These are phyloP conservation scores for Elsinoe fawcettii DNA, from an alignment of 2,329 filamentous ascomycete species.

Conservation along the genomic window DNA sequence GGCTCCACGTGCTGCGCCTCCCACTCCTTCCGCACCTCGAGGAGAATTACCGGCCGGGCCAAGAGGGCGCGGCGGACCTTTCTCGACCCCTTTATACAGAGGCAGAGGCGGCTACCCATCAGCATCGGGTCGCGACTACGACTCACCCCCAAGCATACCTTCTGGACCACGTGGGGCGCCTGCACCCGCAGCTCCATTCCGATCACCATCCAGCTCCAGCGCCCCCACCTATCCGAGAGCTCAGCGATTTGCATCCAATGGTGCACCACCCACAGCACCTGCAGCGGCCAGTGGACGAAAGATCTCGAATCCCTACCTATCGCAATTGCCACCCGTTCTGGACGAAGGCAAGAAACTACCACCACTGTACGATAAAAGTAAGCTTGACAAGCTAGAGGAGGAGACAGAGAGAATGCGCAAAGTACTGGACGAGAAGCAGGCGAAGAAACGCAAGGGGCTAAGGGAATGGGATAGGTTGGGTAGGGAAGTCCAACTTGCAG, in stretches of 20 bases:
- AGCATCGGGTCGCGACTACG: constrained; percentile 14
- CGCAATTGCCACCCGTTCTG: constrained; percentile 38
- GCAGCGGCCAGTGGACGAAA: neutral
- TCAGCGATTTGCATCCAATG: constrained; percentile 12
- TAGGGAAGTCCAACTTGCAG: constrained; percentile 38
- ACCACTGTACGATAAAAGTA: constrained; percentile 36
- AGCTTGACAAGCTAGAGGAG: constrained; percentile 40
- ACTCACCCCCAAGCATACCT: constrained; percentile 23
- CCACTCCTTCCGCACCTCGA: constrained; percentile 19
- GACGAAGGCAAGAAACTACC: constrained; percentile 38
- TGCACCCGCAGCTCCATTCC: constrained; percentile 16
- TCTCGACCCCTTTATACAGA: constrained; percentile 21
- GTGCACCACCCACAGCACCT: constrained; percentile 3
- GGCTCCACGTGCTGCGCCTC: constrained; percentile 19
- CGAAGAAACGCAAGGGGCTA: constrained; percentile 35
- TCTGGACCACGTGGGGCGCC: constrained; percentile 26
- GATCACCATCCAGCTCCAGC: neutral
- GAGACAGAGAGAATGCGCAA: constrained; percentile 39
- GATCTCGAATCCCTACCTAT: constrained; percentile 28
- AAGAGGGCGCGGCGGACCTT: constrained; percentile 20
- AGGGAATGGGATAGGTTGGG: constrained; percentile 41
- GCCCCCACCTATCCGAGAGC: constrained; percentile 13
- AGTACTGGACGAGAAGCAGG: constrained; percentile 41
- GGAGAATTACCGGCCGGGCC: constrained; percentile 25
- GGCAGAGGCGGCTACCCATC: constrained; percentile 23